Percentiles rank a stretch among this genome's conserved stretches.
Evolutionary conservation across 2,329 filamentous ascomycete genomes (phyloP).

Genomic region (Claviceps africana): DNA sequence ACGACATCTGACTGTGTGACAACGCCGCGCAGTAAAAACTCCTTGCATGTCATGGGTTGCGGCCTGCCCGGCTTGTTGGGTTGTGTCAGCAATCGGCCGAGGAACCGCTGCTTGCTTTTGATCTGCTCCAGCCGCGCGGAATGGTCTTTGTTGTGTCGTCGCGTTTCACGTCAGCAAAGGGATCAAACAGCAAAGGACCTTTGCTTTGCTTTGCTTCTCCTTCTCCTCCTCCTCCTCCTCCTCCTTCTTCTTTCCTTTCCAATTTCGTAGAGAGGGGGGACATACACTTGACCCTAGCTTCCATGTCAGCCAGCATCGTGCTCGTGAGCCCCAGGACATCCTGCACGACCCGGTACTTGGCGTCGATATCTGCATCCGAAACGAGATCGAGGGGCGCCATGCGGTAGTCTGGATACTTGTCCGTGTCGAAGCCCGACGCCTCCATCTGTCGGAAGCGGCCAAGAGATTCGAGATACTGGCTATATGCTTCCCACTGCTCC

Average conservation of each 20-base stretch:
- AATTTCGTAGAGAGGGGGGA: not conserved
- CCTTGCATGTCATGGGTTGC: conserved; percentile 27
- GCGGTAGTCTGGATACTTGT: conserved; percentile 24
- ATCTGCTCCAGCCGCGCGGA: conserved; percentile 18
- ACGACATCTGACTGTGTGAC: conserved; percentile 31
- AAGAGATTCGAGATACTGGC: conserved; percentile 22
- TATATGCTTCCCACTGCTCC: conserved; percentile 19
- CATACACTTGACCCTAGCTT: conserved; percentile 23
- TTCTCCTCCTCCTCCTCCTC: not conserved
- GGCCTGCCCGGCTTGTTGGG: conserved; percentile 23
- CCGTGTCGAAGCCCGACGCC: conserved; percentile 23
- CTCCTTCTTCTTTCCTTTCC: conserved; percentile 5
- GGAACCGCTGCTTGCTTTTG: conserved; percentile 21
- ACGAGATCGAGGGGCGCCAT: conserved; percentile 22
- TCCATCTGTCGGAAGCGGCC: conserved; percentile 24
- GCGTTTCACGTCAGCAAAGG: not conserved
- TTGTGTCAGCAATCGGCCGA: conserved; percentile 25
- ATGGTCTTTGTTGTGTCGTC: conserved; percentile 12
- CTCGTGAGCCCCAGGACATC: conserved; percentile 20
- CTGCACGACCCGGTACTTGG: conserved; percentile 17
- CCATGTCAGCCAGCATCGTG: conserved; percentile 20
- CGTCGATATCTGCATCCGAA: conserved; percentile 19
- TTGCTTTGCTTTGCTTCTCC: not conserved
- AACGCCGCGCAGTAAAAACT: conserved; percentile 38
- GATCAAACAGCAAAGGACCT: too few relatives aligned